phyloP scores from a whole-genome alignment of 495 filamentous ascomycete genomes.

The Talaromyces trachyspermus region DNA sequence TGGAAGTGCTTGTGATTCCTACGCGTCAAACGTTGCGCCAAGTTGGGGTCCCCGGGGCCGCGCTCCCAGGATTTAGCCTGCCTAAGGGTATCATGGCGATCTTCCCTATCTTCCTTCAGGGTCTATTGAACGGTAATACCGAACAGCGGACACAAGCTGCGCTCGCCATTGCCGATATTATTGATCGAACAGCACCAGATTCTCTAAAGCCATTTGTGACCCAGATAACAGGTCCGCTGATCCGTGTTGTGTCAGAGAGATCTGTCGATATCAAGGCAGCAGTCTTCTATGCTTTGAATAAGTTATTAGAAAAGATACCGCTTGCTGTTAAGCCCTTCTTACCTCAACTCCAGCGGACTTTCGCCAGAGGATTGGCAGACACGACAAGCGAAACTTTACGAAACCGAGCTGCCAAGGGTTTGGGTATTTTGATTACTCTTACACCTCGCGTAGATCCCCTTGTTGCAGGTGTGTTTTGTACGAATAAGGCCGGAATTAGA shows the following conservation, averaged over 20 bases:
- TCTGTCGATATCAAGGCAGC: constrained; percentile 91
- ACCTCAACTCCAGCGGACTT: constrained; percentile 92
- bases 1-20: constrained; percentile 86
- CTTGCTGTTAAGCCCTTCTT: constrained; percentile 93
- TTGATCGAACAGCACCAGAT: constrained; percentile 78
- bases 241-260: constrained; percentile 91
- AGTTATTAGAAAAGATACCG: constrained; percentile 93
- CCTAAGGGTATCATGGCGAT: constrained; percentile 98
- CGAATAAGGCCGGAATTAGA: background rate
- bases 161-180: constrained; percentile 87
- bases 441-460: constrained; percentile 94
- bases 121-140: constrained; percentile 87
- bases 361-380: constrained; percentile 91
- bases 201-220: constrained; percentile 90
- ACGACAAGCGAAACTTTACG: constrained; percentile 83
- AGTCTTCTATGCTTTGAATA: constrained; percentile 89
- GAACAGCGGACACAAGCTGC: constrained; percentile 91
- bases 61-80: constrained; percentile 81
- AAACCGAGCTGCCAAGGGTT: constrained; percentile 84
- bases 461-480: constrained; percentile 44
- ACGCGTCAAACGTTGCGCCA: constrained; percentile 77
- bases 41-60: constrained; percentile 77
- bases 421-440: constrained; percentile 92
- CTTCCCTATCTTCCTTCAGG: constrained; percentile 93
- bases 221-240: constrained; percentile 93